Conservation (phyloP, 73 alveolate species). For the Paramecium sexaurelia region DNA sequence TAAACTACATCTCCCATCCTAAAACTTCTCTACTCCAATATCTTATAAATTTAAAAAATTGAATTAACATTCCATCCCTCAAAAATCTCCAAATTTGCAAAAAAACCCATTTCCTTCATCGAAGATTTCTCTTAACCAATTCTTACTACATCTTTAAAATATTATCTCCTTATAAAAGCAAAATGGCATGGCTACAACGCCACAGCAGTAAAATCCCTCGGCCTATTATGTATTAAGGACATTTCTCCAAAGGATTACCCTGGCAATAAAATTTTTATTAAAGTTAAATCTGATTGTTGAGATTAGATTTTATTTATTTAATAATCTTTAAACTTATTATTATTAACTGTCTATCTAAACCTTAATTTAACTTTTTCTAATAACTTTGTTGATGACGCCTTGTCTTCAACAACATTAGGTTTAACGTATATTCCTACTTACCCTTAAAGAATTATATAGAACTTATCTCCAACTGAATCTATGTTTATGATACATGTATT, state of each 20-base stretch:
- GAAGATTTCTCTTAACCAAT: slow-evolving; percentile 40
- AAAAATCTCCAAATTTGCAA: slow-evolving; percentile 52
- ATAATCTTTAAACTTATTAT: slow-evolving; percentile 31
- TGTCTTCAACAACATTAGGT: not conserved
- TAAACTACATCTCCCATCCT: slow-evolving; percentile 33
- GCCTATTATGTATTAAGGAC: slow-evolving; percentile 39
- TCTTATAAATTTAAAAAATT: not conserved
- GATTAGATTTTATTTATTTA: not conserved
- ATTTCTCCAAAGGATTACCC: slow-evolving; percentile 60
- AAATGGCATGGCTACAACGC: slow-evolving; percentile 39
- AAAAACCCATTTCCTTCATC: slow-evolving; percentile 60
- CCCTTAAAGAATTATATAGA: slow-evolving; percentile 54
- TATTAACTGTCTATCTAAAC: not conserved
- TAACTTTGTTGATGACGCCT: not conserved
- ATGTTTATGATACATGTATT: not conserved
- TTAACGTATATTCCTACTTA: slow-evolving; percentile 57
- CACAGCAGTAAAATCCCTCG: slow-evolving; percentile 25
- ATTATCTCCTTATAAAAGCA: slow-evolving; percentile 36
- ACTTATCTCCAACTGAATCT: slow-evolving; percentile 64
- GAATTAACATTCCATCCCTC: slow-evolving; percentile 65
- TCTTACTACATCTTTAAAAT: slow-evolving; percentile 50
- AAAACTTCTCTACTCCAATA: not conserved
- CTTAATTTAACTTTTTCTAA: not conserved
- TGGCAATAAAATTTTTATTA: slow-evolving; percentile 13
- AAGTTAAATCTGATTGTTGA: not conserved